Evolutionary conservation across 1,284 basidiomycete species (phyloP).

Genomic region (Sutorius eximius): DNA sequence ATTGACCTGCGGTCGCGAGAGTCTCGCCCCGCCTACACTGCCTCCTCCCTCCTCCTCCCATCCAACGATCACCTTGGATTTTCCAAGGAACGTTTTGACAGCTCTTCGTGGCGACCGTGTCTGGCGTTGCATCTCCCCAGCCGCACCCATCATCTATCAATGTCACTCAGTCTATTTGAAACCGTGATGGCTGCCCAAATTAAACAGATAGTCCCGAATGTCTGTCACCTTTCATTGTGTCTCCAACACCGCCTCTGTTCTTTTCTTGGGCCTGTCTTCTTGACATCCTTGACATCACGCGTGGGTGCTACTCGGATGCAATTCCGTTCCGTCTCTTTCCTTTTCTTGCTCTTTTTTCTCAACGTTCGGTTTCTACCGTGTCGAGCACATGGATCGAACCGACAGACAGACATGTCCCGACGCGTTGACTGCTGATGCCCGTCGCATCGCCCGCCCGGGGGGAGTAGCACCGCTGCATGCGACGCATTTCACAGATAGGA

Average conservation of each 20-base stretch:
- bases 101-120: constrained; percentile 13
- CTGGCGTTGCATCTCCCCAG: background rate
- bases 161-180: background rate
- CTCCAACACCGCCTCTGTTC: background rate
- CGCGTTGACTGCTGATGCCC: background rate
- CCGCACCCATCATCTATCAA: background rate
- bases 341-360: background rate
- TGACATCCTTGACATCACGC: background rate
- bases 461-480: constrained; percentile 2
- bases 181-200: background rate
- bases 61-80: too few species aligned
- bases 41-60: too few species aligned
- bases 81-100: too few species aligned
- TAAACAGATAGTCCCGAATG: background rate
- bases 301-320: background rate
- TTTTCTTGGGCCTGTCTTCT: too few species aligned
- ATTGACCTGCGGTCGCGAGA: too few species aligned
- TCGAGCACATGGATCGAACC: too few species aligned
- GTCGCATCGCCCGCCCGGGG: constrained; percentile 2
- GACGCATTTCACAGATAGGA: background rate
- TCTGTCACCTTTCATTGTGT: background rate
- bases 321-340: too few species aligned
- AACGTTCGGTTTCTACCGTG: background rate
- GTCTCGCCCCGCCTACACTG: too few species aligned
- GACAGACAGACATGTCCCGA: too few species aligned